Evolutionary conservation across 2,329 filamentous ascomycete genomes (phyloP), one percentile per base, ranked within the genome.

Genomic region (Arthrobotrys pseudoclavata): DNA sequence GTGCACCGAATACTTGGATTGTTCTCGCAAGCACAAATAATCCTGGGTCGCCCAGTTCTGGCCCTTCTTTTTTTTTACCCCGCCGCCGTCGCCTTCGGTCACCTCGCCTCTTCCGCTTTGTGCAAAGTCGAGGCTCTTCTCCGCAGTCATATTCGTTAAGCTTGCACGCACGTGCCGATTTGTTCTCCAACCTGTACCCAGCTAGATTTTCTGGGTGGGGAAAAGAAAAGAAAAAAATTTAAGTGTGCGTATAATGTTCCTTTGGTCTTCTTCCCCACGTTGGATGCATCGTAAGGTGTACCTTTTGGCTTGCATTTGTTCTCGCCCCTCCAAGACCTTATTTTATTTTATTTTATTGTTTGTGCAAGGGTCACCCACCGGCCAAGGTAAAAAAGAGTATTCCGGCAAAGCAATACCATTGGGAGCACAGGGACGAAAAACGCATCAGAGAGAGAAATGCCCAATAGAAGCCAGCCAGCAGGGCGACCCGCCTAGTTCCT

Each of bases 391-490:
- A 67, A 50, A 50, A 50, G 12, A 50, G 37, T 34, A 34, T 48
- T 71, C 74, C 74, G 57, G 60, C 34, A 76, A 69, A 57, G 52
- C 52, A 68, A 67, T 66, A 20, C 60, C 62, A 74, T 74, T 74
- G 69, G 69, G 69, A 74, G 61, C 69, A 53, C 52, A 45, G 42
- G 53, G 69, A 74, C 69, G 55, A 71, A 62, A 61, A 66, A 71
- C 42, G 52, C 55, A 50, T 52, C 66, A 60, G 52, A 31, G 61
- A 47, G 34, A 34, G 67, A 55, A 47, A 71, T 34, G 74, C 74
- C 74, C 74, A 77, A 77, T 77, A 69, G 52, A 45, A 77, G 67
- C 62, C 52, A 57, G 74, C 74, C 74, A 77, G 74, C 74, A 71
- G 67, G 74, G 66, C 74, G 67, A 77, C 67, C 67, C 61, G 74